Percentiles rank a stretch among this genome's conserved stretches.
Evolutionary conservation across 257 asterid species (phyloP).

Genomic region (Solanum verrucosum): DNA sequence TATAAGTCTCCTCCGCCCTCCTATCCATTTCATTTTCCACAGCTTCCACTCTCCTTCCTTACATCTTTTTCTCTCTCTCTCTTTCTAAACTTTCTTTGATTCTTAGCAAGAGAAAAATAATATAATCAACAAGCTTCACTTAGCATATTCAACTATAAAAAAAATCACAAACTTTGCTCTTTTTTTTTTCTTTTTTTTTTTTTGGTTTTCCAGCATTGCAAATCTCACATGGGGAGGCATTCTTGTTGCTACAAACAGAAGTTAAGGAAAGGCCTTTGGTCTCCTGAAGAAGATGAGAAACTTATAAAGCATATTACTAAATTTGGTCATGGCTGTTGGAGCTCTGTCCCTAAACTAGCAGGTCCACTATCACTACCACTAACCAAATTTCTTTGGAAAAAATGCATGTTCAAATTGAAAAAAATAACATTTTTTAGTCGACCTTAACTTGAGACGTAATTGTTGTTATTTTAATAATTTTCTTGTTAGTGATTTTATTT

Average conservation of each 20-base stretch:
- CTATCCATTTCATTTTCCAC: constrained; percentile 3
- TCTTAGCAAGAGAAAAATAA: not conserved
- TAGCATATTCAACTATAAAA: not conserved
- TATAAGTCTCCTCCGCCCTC: not conserved
- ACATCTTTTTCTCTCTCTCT: not conserved
- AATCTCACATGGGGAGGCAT: constrained; percentile 72
- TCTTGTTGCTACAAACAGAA: constrained; percentile 89
- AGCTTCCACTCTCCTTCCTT: not conserved
- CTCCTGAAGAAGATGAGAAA: constrained; percentile 97
- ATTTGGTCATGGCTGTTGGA: constrained; percentile 95
- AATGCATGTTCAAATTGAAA: not conserved
- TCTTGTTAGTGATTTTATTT: not conserved
- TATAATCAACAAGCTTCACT: not conserved
- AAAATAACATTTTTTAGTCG: not conserved
- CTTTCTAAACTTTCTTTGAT: not conserved
- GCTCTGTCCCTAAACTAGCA: constrained; percentile 95
- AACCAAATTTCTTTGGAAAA: not conserved
- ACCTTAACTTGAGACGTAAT: not conserved
- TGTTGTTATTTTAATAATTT: not conserved
- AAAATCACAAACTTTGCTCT: not conserved
- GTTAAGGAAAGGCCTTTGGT: constrained; percentile 92
- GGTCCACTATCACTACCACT: constrained; percentile 20
- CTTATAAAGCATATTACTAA: constrained; percentile 70
- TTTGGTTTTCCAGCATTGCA: constrained; percentile 16
- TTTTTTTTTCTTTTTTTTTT: not conserved